Conservation (phyloP, 495 filamentous ascomycete species). For the Trichoderma parareesei region DNA sequence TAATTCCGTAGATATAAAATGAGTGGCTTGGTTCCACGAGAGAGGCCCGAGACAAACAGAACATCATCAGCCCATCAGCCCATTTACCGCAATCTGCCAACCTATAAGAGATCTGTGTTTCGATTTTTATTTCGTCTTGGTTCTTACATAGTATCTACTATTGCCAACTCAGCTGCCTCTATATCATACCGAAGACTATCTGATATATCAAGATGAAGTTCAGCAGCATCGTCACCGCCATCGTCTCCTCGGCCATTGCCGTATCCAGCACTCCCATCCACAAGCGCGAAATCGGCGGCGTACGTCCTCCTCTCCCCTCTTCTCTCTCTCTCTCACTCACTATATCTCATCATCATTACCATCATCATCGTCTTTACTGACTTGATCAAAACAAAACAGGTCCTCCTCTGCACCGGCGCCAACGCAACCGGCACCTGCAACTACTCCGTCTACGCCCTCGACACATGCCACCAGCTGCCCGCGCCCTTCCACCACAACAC, state of each 20-base stretch:
- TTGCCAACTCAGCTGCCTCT: too few relatives aligned
- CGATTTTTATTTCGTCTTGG: neutral
- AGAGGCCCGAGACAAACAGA: neutral
- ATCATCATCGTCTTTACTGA: neutral
- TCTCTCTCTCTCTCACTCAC: neutral
- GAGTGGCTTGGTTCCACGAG: neutral
- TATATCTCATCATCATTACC: neutral
- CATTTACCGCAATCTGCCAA: neutral
- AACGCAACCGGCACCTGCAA: slow-evolving; percentile 32
- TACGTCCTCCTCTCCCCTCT: slow-evolving; percentile 18
- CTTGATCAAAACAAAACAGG: slow-evolving; percentile 15
- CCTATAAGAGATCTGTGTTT: neutral
- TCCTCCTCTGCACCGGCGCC: slow-evolving; percentile 34
- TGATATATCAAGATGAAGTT: neutral
- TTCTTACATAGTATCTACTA: too few relatives aligned
- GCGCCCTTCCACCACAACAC: slow-evolving; percentile 24
- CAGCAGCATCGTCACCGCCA: slow-evolving; percentile 5
- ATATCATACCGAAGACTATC: neutral
- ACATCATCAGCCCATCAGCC: neutral
- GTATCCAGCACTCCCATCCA: slow-evolving; percentile 10
- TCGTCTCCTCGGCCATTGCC: neutral
- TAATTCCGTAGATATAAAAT: neutral
- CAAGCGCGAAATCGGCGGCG: slow-evolving; percentile 26
- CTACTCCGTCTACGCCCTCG: slow-evolving; percentile 27
- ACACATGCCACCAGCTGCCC: slow-evolving; percentile 30